These are phyloP conservation scores for Ramaria sp. DNA, from an alignment of 768 basidiomycete genomes.

Conservation along the genomic window DNA sequence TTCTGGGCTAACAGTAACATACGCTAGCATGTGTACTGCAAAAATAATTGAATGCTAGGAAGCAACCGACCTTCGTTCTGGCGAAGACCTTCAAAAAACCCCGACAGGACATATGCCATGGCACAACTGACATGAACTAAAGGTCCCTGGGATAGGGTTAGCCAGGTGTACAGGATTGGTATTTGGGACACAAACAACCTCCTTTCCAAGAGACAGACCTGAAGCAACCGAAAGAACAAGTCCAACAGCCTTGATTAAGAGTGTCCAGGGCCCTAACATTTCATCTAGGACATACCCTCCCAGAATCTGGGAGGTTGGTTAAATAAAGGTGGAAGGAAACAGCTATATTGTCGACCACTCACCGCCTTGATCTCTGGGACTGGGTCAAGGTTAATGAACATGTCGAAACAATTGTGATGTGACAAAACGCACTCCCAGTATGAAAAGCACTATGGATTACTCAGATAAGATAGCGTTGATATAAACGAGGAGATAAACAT, in stretches of 20 bases:
- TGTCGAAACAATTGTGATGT: background rate
- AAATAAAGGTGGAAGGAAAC: background rate
- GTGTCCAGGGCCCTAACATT: constrained; percentile 78
- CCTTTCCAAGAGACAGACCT: constrained; percentile 77
- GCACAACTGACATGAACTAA: constrained; percentile 81
- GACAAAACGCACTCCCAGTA: constrained; percentile 56
- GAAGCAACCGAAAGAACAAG: constrained; percentile 78
- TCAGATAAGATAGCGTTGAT: constrained; percentile 1
- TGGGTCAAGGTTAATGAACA: constrained; percentile 17
- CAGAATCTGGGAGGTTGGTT: constrained; percentile 40
- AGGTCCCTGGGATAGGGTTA: constrained; percentile 42
- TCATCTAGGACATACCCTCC: constrained; percentile 81
- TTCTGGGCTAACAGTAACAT: constrained; percentile 46
- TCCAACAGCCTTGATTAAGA: constrained; percentile 77
- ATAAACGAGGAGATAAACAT: constrained; percentile 17
- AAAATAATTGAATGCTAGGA: background rate
- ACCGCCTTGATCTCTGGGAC: constrained; percentile 77
- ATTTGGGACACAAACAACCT: constrained; percentile 36
- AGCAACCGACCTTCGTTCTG: constrained; percentile 56
- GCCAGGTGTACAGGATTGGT: background rate
- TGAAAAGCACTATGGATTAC: constrained; percentile 49
- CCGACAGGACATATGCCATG: constrained; percentile 60
- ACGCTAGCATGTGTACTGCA: background rate
- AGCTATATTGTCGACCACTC: constrained; percentile 13
- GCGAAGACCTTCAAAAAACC: constrained; percentile 59